Conservation (phyloP, 1,284 basidiomycete genomes). For the Mrakiaceae sp. region DNA sequence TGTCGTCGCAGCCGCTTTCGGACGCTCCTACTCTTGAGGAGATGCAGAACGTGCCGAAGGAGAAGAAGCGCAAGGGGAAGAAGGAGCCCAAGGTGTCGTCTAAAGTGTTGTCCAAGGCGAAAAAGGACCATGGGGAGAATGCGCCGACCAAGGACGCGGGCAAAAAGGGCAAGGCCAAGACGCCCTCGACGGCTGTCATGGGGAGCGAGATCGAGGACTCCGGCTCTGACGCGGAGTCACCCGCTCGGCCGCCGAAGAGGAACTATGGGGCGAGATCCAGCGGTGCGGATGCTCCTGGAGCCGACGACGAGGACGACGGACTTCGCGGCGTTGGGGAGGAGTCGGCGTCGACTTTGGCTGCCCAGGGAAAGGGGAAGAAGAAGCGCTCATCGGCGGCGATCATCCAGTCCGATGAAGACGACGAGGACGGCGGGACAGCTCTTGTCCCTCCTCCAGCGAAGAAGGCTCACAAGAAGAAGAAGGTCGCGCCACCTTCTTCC, state of each 20-base stretch:
- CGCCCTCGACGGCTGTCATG: not conserved
- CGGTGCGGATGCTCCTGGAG: not conserved
- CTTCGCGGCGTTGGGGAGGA: not conserved
- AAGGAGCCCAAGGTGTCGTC: too few species aligned
- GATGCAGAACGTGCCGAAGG: too few species aligned
- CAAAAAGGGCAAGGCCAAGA: not conserved
- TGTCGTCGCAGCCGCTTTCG: not conserved
- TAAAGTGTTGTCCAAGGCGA: too few species aligned
- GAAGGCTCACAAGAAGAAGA: not conserved
- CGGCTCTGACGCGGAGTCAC: too few species aligned
- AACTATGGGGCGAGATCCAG: too few species aligned
- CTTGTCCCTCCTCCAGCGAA: not conserved
- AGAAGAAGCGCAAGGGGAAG: too few species aligned
- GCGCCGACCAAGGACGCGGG: too few species aligned
- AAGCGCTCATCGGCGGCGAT: not conserved
- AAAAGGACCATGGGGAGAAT: too few species aligned
- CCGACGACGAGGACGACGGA: not conserved
- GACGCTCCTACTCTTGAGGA: too few species aligned
- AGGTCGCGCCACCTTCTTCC: not conserved
- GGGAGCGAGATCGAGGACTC: too few species aligned
- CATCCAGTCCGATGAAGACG: not conserved
- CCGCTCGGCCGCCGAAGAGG: too few species aligned
- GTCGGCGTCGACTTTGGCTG: not conserved
- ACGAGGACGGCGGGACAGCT: not conserved
- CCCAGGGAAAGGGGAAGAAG: not conserved